These are phyloP conservation scores for Calcarisporium arbuscula DNA, from an alignment of 2,329 filamentous ascomycete genomes.

Conservation along the genomic window DNA sequence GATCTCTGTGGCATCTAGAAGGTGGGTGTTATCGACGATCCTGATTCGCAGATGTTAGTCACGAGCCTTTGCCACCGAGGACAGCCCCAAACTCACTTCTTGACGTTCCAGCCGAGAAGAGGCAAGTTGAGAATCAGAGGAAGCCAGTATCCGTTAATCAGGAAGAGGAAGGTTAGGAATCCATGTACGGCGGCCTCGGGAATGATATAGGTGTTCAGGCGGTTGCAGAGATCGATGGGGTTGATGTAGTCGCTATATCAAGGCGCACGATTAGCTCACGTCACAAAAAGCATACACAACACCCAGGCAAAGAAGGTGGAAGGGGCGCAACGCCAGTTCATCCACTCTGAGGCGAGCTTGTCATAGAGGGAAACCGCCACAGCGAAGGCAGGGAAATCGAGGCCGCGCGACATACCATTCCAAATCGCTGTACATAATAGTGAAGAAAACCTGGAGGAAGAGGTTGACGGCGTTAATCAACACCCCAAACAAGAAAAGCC, in stretches of 20 bases:
- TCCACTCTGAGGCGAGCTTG: neutral
- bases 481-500: conserved; percentile 96
- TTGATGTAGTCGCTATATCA: conserved; percentile 90
- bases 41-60: conserved; percentile 40
- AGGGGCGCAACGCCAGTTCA: neutral
- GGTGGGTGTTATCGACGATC: conserved; percentile 94
- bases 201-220: conserved; percentile 98
- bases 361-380: neutral
- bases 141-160: conserved; percentile 98
- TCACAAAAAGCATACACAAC: neutral
- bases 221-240: conserved; percentile 99
- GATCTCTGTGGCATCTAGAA: conserved; percentile 96
- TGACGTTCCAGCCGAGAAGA: conserved; percentile 86
- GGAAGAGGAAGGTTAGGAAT: conserved; percentile 90
- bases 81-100: conserved; percentile 69
- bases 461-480: conserved; percentile 99
- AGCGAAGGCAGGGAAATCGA: conserved; percentile 12
- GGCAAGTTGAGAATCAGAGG: conserved; percentile 88
- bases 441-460: conserved; percentile 99
- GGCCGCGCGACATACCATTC: conserved; percentile 70
- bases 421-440: conserved; percentile 99
- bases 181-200: conserved; percentile 97
- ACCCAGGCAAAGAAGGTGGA: neutral
- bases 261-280: conserved; percentile 5
- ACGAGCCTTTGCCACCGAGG: neutral